Base-by-base conservation (phyloP, 169 alveolate species). In the Cyclospora cayetanensis region DNA sequence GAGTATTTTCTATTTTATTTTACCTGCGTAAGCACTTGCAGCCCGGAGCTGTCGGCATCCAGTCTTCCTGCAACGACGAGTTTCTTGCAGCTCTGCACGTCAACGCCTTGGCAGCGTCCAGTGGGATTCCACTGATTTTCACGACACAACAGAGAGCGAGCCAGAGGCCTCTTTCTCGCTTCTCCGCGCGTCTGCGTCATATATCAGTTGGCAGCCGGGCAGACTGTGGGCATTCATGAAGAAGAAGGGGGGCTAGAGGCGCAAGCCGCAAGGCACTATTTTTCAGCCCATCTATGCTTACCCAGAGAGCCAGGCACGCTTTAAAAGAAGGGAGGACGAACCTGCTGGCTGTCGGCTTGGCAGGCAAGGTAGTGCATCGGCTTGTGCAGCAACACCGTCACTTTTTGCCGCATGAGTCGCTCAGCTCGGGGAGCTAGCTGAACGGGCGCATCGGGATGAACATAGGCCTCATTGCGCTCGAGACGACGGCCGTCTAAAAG, bases 401-500 rank as follows among this genome's bases (percentile, higher is more conserved):
- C 35, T 39, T 43, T 39, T 50, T 39, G 18, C 83, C 25, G 70
- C 92, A 35, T n/a, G 22, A 65, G 31, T 20, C 84, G 83, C 84
- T 65, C 76, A 15, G 92, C 92, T 0, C 92, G 92, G 53, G 92
- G 92, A 9, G 70, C 66, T 25, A 85, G 92, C 84, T 42, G 65
- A 34, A 85, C 52, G 43, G 22, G 74, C 50, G 80, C 65, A 53
- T 31, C 46, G 12, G 79, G 74, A 35, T 72, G 55, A 5, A 70
- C 86, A 25, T 52, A 87, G 31, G 12, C 43, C 52, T 70, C 52
- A 11, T 7, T 34, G 12, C 31, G 22, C n/a, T 22, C 70, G 7
- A 55, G 70, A 20, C 70, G 70, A 9, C 70, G 70, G 9, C 70
- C 70, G 7, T 55, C 7, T 22, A 55, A 22, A 7, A 55, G n/a